Conservation (phyloP, 78 protist genomes). For the Cavenderia fasciculata region DNA sequence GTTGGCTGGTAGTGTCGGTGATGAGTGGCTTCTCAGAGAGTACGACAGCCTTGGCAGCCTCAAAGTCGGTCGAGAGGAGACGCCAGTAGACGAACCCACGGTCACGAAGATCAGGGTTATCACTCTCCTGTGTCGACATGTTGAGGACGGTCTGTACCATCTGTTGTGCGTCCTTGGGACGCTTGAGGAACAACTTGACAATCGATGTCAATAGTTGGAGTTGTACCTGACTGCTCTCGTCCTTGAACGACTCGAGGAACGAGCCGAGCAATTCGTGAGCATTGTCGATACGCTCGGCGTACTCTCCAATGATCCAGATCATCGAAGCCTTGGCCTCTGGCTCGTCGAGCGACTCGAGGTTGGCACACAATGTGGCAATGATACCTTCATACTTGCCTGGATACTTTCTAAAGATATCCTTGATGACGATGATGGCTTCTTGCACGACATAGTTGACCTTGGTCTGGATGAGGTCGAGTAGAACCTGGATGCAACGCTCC, state of each 20-base stretch:
- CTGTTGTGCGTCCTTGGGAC: conserved; percentile 94
- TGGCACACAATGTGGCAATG: conserved; percentile 97
- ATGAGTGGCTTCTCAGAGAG: conserved; percentile 95
- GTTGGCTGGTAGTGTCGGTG: conserved; percentile 87
- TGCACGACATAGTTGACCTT: conserved; percentile 99
- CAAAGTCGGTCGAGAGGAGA: conserved; percentile 97
- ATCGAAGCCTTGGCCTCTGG: conserved; percentile 99
- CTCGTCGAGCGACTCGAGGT: conserved; percentile 99
- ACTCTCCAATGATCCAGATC: conserved; percentile 99
- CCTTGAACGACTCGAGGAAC: conserved; percentile 94
- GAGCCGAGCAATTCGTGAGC: conserved; percentile 95
- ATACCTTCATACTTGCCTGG: conserved; percentile 97
- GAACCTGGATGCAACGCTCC: conserved; percentile 94
- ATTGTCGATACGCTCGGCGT: conserved; percentile 99
- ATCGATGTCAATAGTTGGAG: conserved; percentile 97
- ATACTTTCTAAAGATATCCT: conserved; percentile 98
- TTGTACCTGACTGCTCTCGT: conserved; percentile 96
- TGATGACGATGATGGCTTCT: conserved; percentile 99
- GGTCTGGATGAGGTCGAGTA: conserved; percentile 96
- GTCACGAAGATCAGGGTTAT: conserved; percentile 99
- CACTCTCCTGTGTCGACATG: conserved; percentile 95
- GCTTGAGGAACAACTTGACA: conserved; percentile 98
- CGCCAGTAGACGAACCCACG: conserved; percentile 99
- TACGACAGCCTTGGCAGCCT: conserved; percentile 96
- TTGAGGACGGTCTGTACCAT: conserved; percentile 92